phyloP scores from a whole-genome alignment of 1,139 yeast genomes.

The Hyphopichia khmerensis region DNA sequence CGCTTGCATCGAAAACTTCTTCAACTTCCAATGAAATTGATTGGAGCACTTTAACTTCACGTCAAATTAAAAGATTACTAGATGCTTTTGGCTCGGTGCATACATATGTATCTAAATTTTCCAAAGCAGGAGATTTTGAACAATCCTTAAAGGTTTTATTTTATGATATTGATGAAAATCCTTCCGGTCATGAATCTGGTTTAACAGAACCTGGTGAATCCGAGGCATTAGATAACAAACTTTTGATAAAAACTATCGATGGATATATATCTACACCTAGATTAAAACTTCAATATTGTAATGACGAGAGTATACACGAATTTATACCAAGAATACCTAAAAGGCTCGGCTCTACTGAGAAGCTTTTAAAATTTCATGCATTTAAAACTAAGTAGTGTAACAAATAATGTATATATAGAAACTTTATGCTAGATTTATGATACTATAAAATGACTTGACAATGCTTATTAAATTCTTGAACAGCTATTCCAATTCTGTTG shows the following conservation, averaged over 20 bases:
- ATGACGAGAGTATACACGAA: conserved; percentile 40
- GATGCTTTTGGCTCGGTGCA: conserved; percentile 62
- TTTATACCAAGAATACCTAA: conserved; percentile 45
- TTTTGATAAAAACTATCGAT: conserved; percentile 44
- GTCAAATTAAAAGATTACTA: conserved; percentile 40
- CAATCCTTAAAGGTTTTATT: conserved; percentile 49
- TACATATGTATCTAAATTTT: conserved; percentile 36
- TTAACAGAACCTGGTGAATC: conserved; percentile 38
- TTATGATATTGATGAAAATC: conserved; percentile 24
- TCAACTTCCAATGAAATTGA: conserved; percentile 39
- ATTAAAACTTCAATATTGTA: conserved; percentile 57
- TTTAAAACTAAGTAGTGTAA: background rate
- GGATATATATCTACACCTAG: conserved; percentile 34
- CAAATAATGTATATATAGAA: conserved; percentile 6
- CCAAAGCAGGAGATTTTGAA: conserved; percentile 24
- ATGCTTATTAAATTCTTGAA: conserved; percentile 69
- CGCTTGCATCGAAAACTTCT: conserved; percentile 59
- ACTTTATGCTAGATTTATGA: background rate
- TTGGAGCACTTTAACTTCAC: conserved; percentile 43
- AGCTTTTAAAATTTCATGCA: background rate
- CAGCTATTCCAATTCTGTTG: conserved; percentile 76
- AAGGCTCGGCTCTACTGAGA: conserved; percentile 16
- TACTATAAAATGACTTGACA: conserved; percentile 40
- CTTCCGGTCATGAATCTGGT: background rate
- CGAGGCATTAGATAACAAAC: conserved; percentile 16